These are phyloP conservation scores for Cryptosporidium felis DNA, from an alignment of 169 alveolate genomes.

Conservation along the genomic window DNA sequence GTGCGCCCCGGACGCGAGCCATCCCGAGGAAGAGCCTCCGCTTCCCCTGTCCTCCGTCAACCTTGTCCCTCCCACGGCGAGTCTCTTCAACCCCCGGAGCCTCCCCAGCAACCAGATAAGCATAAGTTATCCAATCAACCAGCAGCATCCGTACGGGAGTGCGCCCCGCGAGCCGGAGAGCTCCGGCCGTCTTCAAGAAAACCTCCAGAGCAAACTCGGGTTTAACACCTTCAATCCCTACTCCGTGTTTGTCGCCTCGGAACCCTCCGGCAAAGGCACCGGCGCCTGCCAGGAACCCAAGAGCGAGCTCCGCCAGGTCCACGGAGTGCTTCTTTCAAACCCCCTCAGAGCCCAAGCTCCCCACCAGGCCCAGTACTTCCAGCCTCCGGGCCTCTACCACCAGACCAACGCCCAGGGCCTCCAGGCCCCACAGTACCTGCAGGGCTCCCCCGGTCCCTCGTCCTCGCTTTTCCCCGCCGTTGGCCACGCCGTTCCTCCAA, in stretches of 20 bases:
- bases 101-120: not conserved
- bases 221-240: constrained; percentile 18
- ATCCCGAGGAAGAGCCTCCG: not conserved
- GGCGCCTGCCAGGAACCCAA: not conserved
- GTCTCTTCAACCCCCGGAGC: not conserved
- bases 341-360: not conserved
- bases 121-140: not conserved
- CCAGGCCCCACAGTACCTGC: not conserved
- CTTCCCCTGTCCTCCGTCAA: constrained; percentile 32
- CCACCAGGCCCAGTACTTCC: not conserved
- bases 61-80: constrained; percentile 45
- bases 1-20: not conserved
- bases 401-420: not conserved
- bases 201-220: not conserved
- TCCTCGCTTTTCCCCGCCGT: not conserved
- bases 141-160: too few relatives aligned
- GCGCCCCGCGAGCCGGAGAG: not conserved
- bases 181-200: not conserved
- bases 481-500: not conserved
- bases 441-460: not conserved
- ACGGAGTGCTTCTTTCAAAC: not conserved
- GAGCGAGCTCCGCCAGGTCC: not conserved
- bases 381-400: not conserved
- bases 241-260: constrained; percentile 7
- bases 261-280: not conserved